Percentiles rank a stretch among this genome's conserved stretches.
These are phyloP conservation scores for Ophiorrhiza pumila DNA, from an alignment of 257 asterid genomes.

Conservation along the genomic window DNA sequence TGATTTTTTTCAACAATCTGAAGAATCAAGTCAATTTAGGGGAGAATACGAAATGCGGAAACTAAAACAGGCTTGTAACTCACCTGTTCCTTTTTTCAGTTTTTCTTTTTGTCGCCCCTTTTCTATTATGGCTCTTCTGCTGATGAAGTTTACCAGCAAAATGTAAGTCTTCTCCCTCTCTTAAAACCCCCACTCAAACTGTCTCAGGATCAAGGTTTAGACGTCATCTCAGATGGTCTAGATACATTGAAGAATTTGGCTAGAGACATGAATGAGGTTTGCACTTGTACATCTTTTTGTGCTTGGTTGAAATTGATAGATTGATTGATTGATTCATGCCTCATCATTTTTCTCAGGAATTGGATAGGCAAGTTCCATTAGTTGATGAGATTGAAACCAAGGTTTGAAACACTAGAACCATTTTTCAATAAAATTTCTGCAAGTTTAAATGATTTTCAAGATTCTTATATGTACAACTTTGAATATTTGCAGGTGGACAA, in stretches of 20 bases:
- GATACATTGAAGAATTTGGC: conserved; percentile 79
- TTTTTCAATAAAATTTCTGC: not conserved
- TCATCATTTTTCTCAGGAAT: conserved; percentile 43
- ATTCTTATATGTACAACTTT: not conserved
- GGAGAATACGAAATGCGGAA: conserved; percentile 81
- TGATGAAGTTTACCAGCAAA: not conserved
- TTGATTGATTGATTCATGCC: no score
- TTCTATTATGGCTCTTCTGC: not conserved
- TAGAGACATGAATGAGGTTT: conserved; percentile 84
- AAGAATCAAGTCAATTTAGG: conserved; percentile 68
- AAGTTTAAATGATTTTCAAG: not conserved
- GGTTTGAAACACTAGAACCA: conserved; percentile 34
- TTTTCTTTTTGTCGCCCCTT: not conserved
- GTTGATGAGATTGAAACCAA: conserved; percentile 81
- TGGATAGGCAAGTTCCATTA: conserved; percentile 89
- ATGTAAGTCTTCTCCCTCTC: conserved; percentile 3
- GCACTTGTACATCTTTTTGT: not conserved
- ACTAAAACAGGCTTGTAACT: conserved; percentile 83
- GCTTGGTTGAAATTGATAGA: not conserved
- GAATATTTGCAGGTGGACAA: conserved; percentile 58
- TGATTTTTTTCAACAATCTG: conserved; percentile 52
- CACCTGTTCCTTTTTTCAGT: conserved; percentile 16
- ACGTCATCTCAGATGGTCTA: conserved; percentile 68
- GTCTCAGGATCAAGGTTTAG: conserved; percentile 83
- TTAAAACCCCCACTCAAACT: conserved; percentile 2